Percentiles rank a stretch among this genome's conserved stretches.
Evolutionary conservation across 345 rosid genomes (phyloP).

Genomic region (Salix purpurea): DNA sequence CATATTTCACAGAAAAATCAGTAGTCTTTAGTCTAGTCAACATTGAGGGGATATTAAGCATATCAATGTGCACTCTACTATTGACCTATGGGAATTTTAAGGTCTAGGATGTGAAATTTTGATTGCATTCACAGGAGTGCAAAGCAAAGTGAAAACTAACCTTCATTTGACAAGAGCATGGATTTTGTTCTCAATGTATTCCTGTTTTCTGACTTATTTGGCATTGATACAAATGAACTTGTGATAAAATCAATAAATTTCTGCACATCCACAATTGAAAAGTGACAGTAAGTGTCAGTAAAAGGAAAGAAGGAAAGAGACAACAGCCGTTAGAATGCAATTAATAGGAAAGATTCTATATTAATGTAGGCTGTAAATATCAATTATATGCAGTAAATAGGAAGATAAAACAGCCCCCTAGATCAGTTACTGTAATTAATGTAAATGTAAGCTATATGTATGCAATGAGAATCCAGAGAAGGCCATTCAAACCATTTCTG

Average conservation of each 20-base stretch:
- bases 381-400: too few species aligned
- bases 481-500: too few species aligned
- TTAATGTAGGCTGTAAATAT: too few species aligned
- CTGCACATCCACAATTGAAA: constrained; percentile 36
- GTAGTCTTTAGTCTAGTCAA: not conserved
- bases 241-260: constrained; percentile 66
- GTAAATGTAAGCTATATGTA: too few species aligned
- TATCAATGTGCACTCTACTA: not conserved
- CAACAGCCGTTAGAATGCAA: too few species aligned
- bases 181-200: constrained; percentile 23
- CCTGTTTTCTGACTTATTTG: constrained; percentile 34
- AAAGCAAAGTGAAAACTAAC: constrained; percentile 18
- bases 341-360: too few species aligned
- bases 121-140: not conserved
- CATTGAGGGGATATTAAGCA: not conserved
- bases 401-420: too few species aligned
- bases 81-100: not conserved
- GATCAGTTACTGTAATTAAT: too few species aligned
- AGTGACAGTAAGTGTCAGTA: too few species aligned
- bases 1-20: not conserved
- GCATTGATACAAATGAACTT: constrained; percentile 53
- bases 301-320: too few species aligned
- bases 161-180: constrained; percentile 35
- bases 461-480: too few species aligned
- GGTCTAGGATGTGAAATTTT: not conserved